Conservation (phyloP, 1,139 yeast species). For the Diutina ranongensis region DNA sequence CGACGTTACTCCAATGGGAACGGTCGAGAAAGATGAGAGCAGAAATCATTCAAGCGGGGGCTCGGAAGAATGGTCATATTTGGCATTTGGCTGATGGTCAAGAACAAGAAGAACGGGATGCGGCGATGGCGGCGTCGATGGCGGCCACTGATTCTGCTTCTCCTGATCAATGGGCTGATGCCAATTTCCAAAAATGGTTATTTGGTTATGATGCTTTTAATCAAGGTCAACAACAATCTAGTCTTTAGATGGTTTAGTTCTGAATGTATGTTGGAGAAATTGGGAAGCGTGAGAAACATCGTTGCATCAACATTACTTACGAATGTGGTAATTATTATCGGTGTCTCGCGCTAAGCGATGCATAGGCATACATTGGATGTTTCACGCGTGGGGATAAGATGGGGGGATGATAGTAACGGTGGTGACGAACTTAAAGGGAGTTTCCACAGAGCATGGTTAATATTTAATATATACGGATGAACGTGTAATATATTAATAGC, state of each 20-base stretch:
- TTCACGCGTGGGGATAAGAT: too few species aligned
- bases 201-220: constrained; percentile 3
- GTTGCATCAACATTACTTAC: too few species aligned
- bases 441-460: too few species aligned
- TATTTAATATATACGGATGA: too few species aligned
- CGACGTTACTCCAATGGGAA: constrained; percentile 1
- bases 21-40: constrained; percentile 1
- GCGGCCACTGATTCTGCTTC: neutral
- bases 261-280: too few species aligned
- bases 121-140: neutral
- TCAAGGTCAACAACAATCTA: neutral
- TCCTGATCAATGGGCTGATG: constrained; percentile 4
- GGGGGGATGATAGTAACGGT: too few species aligned
- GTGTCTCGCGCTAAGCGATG: too few species aligned
- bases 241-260: neutral
- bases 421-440: too few species aligned
- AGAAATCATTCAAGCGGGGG: constrained; percentile 5
- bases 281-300: too few species aligned
- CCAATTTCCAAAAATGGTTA: constrained; percentile 2
- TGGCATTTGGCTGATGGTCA: constrained; percentile 7
- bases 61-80: constrained; percentile 5
- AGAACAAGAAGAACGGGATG: constrained; percentile 6
- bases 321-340: too few species aligned
- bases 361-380: too few species aligned
- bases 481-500: too few species aligned